Evolutionary conservation across 129 eudicot species (phyloP).

Genomic region (Solidago caesia): DNA sequence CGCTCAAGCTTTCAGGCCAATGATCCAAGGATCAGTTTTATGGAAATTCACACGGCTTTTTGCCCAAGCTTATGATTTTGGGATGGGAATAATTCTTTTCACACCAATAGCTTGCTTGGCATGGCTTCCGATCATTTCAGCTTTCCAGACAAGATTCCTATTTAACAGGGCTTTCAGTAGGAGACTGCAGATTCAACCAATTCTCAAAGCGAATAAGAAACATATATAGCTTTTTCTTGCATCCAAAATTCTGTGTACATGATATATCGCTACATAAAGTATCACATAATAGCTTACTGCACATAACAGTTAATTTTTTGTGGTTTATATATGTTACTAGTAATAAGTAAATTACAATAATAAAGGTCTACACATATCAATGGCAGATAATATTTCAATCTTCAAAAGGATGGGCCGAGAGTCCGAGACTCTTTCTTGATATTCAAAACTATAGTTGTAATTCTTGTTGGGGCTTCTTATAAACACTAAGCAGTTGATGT

Average conservation of each 20-base stretch:
- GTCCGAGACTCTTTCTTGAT: not conserved
- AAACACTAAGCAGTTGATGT: not conserved
- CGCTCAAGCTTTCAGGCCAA: conserved; percentile 73
- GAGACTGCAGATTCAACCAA: conserved; percentile 74
- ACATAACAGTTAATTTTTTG: conserved; percentile 26
- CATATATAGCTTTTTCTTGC: conserved; percentile 21
- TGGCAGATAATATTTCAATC: conserved; percentile 49
- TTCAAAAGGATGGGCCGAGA: not conserved
- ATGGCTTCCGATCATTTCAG: conserved; percentile 91
- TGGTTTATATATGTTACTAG: not conserved
- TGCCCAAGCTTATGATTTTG: conserved; percentile 82
- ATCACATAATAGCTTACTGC: conserved; percentile 29
- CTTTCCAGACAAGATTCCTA: conserved; percentile 83
- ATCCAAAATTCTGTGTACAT: conserved; percentile 23
- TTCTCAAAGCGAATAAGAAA: conserved; percentile 86
- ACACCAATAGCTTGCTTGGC: conserved; percentile 77
- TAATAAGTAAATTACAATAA: conserved; percentile 29
- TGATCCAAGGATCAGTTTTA: conserved; percentile 54
- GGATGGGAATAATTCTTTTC: conserved; percentile 81
- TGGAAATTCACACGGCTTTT: conserved; percentile 78
- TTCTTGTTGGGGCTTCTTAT: too few species aligned
- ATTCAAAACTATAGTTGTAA: too few species aligned
- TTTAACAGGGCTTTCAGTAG: conserved; percentile 93
- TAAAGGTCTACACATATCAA: conserved; percentile 43
- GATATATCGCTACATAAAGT: conserved; percentile 12